A percentile compares a stretch with the other conserved stretches of the same genome.
phyloP scores from a whole-genome alignment of 1,139 yeast species.

The Candida labiduridarum region DNA sequence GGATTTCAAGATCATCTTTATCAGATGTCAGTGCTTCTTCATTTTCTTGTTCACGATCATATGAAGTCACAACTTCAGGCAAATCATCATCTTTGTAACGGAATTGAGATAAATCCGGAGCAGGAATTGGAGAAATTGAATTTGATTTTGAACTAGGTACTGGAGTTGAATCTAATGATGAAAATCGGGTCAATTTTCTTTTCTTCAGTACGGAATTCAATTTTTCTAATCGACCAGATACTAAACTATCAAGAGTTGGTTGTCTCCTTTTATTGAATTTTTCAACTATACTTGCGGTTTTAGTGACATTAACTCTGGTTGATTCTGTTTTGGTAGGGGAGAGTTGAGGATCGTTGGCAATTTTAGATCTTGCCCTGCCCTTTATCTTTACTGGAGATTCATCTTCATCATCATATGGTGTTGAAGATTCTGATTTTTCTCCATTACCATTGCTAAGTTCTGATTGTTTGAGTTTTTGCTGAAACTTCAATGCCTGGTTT shows the following conservation, averaged over 20 bases:
- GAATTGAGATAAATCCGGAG: conserved; percentile 16
- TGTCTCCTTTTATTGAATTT: conserved; percentile 44
- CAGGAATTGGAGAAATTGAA: conserved; percentile 16
- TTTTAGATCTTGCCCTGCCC: conserved; percentile 35
- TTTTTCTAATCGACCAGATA: conserved; percentile 18
- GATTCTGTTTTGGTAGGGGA: conserved; percentile 30
- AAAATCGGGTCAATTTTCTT: conserved; percentile 41
- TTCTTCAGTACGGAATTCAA: conserved; percentile 24
- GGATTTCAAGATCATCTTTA: conserved; percentile 41
- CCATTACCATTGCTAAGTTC: conserved; percentile 9
- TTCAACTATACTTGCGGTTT: conserved; percentile 55
- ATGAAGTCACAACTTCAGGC: conserved; percentile 1
- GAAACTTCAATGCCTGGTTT: conserved; percentile 15
- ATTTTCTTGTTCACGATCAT: conserved; percentile 21
- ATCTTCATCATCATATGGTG: conserved; percentile 25
- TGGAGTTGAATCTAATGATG: conserved; percentile 18
- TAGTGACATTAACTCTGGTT: conserved; percentile 62
- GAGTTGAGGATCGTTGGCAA: conserved; percentile 13
- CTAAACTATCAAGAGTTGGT: conserved; percentile 23
- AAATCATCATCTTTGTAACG: conserved; percentile 15
- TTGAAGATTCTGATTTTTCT: background rate
- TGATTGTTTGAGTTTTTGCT: conserved; percentile 19
- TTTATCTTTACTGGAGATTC: conserved; percentile 37
- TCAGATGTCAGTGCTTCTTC: conserved; percentile 8
- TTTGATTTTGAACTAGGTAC: conserved; percentile 14